These are phyloP conservation scores for Buddleja alternifolia DNA, from an alignment of 257 asterid species.

Conservation along the genomic window DNA sequence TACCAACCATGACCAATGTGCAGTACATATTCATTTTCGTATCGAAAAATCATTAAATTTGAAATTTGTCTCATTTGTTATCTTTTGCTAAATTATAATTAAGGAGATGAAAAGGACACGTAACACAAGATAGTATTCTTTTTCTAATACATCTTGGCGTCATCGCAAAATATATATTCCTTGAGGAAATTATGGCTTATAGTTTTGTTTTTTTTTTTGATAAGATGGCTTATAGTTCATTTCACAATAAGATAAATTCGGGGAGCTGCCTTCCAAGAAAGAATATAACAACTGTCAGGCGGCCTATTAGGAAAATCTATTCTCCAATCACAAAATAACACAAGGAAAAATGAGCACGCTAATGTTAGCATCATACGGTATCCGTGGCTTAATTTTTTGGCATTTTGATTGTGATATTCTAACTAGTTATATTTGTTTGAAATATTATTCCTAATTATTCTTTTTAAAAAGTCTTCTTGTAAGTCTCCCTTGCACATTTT, in stretches of 20 bases:
- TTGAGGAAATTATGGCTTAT: too few species aligned
- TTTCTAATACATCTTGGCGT: too few species aligned
- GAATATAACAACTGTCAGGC: constrained; percentile 24
- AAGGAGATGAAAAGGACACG: too few species aligned
- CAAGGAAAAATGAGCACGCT: neutral
- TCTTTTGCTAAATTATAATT: too few species aligned
- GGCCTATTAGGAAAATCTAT: neutral
- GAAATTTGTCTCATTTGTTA: too few species aligned
- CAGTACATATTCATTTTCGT: too few species aligned
- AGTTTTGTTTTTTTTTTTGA: neutral
- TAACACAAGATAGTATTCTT: too few species aligned
- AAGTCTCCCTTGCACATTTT: neutral
- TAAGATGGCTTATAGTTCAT: neutral
- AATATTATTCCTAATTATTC: neutral
- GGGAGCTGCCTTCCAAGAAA: neutral
- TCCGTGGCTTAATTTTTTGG: neutral
- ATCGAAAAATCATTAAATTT: too few species aligned
- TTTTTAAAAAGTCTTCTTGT: neutral
- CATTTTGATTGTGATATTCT: constrained; percentile 1
- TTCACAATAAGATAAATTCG: constrained; percentile 3
- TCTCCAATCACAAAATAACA: neutral
- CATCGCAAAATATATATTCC: neutral
- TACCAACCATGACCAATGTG: too few species aligned
- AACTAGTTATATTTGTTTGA: neutral
- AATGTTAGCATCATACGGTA: constrained; percentile 22